Evolutionary conservation across 2,329 filamentous ascomycete species (phyloP).

Genomic region (Cyphellophora attinorum): DNA sequence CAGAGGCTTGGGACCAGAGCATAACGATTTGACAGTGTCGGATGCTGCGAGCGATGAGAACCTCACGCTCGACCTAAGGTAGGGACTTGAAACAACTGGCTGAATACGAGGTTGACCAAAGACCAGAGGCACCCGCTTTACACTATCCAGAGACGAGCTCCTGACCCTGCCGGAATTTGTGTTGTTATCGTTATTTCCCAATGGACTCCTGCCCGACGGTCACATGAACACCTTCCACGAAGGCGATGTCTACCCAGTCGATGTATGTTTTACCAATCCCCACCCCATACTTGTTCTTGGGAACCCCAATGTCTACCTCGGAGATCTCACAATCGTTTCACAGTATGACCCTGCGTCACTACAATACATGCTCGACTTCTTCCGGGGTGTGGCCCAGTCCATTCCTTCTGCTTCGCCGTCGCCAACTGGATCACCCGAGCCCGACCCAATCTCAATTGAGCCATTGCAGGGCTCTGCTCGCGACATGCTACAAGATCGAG

Average conservation of each 20-base stretch:
- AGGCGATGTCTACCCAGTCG: slow-evolving; percentile 89
- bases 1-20: too few species aligned
- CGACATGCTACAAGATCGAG: slow-evolving; percentile 75
- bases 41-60: slow-evolving; percentile 19
- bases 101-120: slow-evolving; percentile 19
- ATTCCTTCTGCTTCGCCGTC: slow-evolving; percentile 68
- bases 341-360: slow-evolving; percentile 95
- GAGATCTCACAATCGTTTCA: slow-evolving; percentile 43
- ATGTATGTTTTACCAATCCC: slow-evolving; percentile 56
- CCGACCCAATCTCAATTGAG: slow-evolving; percentile 60
- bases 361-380: slow-evolving; percentile 99
- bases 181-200: slow-evolving; percentile 91
- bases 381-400: slow-evolving; percentile 90
- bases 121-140: slow-evolving; percentile 78
- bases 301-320: slow-evolving; percentile 23
- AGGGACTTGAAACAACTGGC: slow-evolving; percentile 1
- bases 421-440: slow-evolving; percentile 50
- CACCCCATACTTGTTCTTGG: slow-evolving; percentile 16
- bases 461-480: slow-evolving; percentile 59
- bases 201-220: slow-evolving; percentile 93
- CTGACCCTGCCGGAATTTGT: slow-evolving; percentile 96
- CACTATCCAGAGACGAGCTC: slow-evolving; percentile 87
- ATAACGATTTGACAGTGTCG: too few species aligned
- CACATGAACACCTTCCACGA: slow-evolving; percentile 91
- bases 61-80: slow-evolving; percentile 21